Percentiles rank a stretch among this genome's conserved stretches.
Conservation (phyloP, 495 filamentous ascomycete genomes). For the Aspergillus nanangensis region DNA sequence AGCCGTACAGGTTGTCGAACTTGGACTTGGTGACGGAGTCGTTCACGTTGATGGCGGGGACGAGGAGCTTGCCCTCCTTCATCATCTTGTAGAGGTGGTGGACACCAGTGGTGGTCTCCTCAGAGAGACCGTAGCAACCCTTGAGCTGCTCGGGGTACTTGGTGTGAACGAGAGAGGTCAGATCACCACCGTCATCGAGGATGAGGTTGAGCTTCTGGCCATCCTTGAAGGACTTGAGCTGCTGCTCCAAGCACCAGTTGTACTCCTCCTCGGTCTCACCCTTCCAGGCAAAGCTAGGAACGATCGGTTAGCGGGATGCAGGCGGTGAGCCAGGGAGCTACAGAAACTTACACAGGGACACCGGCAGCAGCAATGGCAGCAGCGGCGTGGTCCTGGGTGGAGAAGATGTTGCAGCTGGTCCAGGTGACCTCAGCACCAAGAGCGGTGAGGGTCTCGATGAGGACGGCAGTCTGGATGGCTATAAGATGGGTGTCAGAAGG, state of each 20-base stretch:
- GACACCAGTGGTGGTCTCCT: conserved; percentile 99
- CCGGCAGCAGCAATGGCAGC: conserved; percentile 93
- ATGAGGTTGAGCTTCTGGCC: conserved; percentile 96
- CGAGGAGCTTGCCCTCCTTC: conserved; percentile 84
- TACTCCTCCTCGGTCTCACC: conserved; percentile 99
- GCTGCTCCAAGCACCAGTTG: conserved; percentile 98
- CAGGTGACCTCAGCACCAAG: conserved; percentile 98
- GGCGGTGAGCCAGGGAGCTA: not conserved
- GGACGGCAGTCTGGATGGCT: conserved; percentile 98
- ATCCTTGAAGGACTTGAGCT: conserved; percentile 94
- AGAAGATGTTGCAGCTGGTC: conserved; percentile 98
- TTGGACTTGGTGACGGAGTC: conserved; percentile 99
- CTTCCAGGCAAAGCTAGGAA: conserved; percentile 88
- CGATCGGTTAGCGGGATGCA: not conserved
- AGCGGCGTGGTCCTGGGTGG: conserved; percentile 96
- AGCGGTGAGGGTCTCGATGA: conserved; percentile 92
- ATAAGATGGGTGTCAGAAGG: conserved; percentile 13
- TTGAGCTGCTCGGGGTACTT: conserved; percentile 98
- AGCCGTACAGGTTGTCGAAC: conserved; percentile 99
- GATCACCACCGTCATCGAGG: conserved; percentile 97
- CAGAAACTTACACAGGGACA: conserved; percentile 71
- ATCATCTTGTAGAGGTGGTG: conserved; percentile 99
- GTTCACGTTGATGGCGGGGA: conserved; percentile 98
- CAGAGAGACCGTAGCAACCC: conserved; percentile 95
- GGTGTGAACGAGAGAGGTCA: conserved; percentile 91